These are phyloP conservation scores for Aspergillus tubingensis DNA, from an alignment of 2,329 filamentous ascomycete genomes.

Conservation along the genomic window DNA sequence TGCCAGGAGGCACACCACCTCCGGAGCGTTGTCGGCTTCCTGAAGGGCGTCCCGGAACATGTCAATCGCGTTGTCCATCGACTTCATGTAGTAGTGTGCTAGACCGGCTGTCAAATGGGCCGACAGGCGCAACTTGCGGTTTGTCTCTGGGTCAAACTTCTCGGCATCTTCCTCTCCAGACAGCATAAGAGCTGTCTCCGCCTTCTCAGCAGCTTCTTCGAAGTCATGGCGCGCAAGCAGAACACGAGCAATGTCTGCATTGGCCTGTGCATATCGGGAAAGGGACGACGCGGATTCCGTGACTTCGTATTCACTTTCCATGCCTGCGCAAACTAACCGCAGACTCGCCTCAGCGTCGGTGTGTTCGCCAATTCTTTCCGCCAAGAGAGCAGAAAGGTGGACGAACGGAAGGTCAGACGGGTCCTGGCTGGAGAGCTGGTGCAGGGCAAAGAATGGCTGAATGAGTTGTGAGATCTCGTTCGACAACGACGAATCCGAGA, in stretches of 20 bases:
- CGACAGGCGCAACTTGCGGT: slow-evolving; percentile 73
- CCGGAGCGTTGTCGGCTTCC: slow-evolving; percentile 74
- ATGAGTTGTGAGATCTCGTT: slow-evolving; percentile 66
- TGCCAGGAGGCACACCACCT: slow-evolving; percentile 82
- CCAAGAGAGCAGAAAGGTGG: slow-evolving; percentile 77
- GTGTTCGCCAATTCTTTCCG: slow-evolving; percentile 76
- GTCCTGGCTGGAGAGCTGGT: slow-evolving; percentile 72
- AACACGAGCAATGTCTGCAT: slow-evolving; percentile 82
- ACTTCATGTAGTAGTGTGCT: slow-evolving; percentile 70
- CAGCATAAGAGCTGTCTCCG: slow-evolving; percentile 76
- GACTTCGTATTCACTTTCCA: slow-evolving; percentile 81
- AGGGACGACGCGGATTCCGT: slow-evolving; percentile 76
- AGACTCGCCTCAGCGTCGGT: slow-evolving; percentile 64
- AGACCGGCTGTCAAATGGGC: slow-evolving; percentile 84
- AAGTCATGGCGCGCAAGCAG: slow-evolving; percentile 71
- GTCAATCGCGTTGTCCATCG: slow-evolving; percentile 68
- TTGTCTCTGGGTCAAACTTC: slow-evolving; percentile 61
- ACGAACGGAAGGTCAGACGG: slow-evolving; percentile 71
- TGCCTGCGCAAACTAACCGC: slow-evolving; percentile 64
- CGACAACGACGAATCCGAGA: slow-evolving; percentile 57
- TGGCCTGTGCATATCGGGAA: slow-evolving; percentile 76
- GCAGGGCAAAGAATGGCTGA: slow-evolving; percentile 84
- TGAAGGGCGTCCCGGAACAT: slow-evolving; percentile 79
- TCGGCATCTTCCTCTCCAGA: slow-evolving; percentile 71
- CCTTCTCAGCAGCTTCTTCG: slow-evolving; percentile 72